These are phyloP conservation scores for Ophiocordyceps unilateralis DNA, from an alignment of 2,329 filamentous ascomycete genomes.

Conservation along the genomic window DNA sequence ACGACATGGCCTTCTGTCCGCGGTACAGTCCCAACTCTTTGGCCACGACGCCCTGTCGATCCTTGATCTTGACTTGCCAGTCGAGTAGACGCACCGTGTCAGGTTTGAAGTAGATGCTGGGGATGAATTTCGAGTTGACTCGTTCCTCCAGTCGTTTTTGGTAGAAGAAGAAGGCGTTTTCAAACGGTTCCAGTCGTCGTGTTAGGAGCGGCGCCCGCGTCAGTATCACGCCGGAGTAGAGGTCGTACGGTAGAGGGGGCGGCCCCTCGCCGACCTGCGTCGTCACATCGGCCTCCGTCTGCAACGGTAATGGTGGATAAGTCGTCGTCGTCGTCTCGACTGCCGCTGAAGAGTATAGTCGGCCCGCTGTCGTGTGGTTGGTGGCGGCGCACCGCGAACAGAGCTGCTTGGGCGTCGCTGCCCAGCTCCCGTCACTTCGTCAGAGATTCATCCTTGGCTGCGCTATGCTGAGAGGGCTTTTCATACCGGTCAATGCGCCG, in stretches of 20 bases:
- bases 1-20: slow-evolving; percentile 49
- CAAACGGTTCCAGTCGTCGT: slow-evolving; percentile 67
- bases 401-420: background rate
- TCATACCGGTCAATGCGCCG: slow-evolving; percentile 29
- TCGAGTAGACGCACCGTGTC: slow-evolving; percentile 71
- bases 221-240: slow-evolving; percentile 57
- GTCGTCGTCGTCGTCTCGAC: background rate
- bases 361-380: slow-evolving; percentile 8
- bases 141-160: slow-evolving; percentile 94
- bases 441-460: background rate
- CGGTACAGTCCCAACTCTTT: slow-evolving; percentile 78
- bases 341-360: slow-evolving; percentile 14
- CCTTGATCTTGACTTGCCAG: slow-evolving; percentile 73
- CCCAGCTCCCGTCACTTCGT: background rate
- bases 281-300: too few species aligned
- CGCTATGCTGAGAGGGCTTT: too few species aligned
- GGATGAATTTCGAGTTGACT: slow-evolving; percentile 68
- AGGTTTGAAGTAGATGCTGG: slow-evolving; percentile 88
- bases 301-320: too few species aligned
- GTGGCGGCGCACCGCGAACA: slow-evolving; percentile 5
- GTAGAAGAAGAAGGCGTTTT: slow-evolving; percentile 89
- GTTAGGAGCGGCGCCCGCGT: slow-evolving; percentile 81
- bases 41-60: slow-evolving; percentile 55
- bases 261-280: too few species aligned
- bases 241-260: slow-evolving; percentile 26